Base-by-base conservation (phyloP, 768 basidiomycete species). In the Hygrophorus russula region DNA sequence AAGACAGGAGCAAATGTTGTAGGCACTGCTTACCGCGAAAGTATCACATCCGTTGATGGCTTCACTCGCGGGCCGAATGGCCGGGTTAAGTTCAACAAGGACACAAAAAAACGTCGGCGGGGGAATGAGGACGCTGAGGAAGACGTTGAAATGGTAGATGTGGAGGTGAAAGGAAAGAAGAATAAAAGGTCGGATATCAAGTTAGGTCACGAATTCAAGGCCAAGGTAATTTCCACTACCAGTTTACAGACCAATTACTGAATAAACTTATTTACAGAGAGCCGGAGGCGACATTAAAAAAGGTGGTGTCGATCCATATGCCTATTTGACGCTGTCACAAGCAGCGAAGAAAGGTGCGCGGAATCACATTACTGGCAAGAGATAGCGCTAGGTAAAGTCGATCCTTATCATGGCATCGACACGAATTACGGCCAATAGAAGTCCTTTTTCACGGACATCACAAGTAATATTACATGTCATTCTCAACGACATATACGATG, bases 251-350 rank as follows among this genome's bases (percentile, higher is more conserved):
- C 46, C 18, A 11, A 41, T 41, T 27, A 49, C 18, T 34, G 36
- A 53, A 31, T 35, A 54, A 42, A 37, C 51, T 36, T 43, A 4
- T n/a, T 42, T 32, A 42, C 60, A 98, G 94, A 87, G 80, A 67
- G 96, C 93, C 17, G 88, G 87, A 27, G 96, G 96, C 6, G 96
- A 98, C 58, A 69, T 96, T 59, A 93, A 90, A 63, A 86, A 78
- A 58, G 75, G 77, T 33, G 82, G 83, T 12, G 61, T 89, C 42
- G 92, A 96, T 57, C 96, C 96, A 3, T 98, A 90, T 58, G 90
- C 89, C 13, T 99, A 97, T 59, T 59, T 99, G 28, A 68, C 89
- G 5, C 66, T 99, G 42, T 75, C 79, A 15, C 83, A 92, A 58
- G 87, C 88, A 38, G 78, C 84, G 31, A 89, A 85, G 64, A 75